Percentiles rank a stretch among this genome's conserved stretches.
Conservation (phyloP, 2,329 filamentous ascomycete genomes). For the Ophiostoma himal-ulmi region DNA sequence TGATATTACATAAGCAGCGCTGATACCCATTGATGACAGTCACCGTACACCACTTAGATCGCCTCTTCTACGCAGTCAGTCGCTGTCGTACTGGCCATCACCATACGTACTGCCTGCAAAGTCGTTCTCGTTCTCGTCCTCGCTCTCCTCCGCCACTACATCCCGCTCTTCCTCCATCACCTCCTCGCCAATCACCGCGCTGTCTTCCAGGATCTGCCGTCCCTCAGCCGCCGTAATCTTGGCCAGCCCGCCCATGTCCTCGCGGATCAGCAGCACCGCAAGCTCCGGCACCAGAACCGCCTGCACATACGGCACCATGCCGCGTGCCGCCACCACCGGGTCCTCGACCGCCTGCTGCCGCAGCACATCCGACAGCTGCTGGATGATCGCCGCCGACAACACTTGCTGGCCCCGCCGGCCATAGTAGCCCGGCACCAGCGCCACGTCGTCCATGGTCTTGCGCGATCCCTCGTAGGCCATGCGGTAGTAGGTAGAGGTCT, state of each 20-base stretch:
- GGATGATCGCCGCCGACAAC: conserved; percentile 66
- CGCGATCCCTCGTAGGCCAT: conserved; percentile 38
- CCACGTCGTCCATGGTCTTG: background rate
- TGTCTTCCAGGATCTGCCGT: conserved; percentile 56
- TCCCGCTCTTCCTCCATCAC: conserved; percentile 60
- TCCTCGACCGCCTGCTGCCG: conserved; percentile 59
- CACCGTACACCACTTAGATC: too few species aligned
- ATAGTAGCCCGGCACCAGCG: conserved; percentile 72
- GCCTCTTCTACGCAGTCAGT: background rate
- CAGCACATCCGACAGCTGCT: conserved; percentile 53
- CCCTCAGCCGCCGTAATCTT: conserved; percentile 33
- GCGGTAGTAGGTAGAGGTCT: conserved; percentile 57
- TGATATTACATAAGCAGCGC: background rate
- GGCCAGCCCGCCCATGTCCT: conserved; percentile 43
- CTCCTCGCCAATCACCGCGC: conserved; percentile 59
- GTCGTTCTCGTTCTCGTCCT: background rate
- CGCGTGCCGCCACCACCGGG: conserved; percentile 58
- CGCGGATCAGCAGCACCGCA: conserved; percentile 49
- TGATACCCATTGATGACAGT: background rate
- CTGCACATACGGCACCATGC: conserved; percentile 64
- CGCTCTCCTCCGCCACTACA: conserved; percentile 38
- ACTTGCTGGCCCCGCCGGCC: conserved; percentile 64
- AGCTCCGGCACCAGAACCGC: conserved; percentile 71
- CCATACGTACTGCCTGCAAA: background rate
- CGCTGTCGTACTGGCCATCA: background rate